Evolutionary conservation across 805 yeast genomes (phyloP).

Genomic region (Limtongia smithiae): DNA sequence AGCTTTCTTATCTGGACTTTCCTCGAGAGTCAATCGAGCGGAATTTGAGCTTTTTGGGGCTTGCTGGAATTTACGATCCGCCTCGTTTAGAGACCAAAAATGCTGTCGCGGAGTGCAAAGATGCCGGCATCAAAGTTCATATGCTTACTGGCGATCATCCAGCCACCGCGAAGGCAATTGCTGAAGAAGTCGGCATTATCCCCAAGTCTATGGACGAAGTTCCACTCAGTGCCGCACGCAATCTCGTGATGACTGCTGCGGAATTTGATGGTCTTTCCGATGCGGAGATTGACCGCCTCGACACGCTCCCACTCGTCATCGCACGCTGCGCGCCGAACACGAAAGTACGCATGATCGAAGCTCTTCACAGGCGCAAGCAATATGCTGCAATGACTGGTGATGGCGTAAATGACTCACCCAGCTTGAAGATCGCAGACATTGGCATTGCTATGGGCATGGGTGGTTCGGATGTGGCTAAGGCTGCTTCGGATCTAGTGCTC

Average conservation of each 20-base stretch:
- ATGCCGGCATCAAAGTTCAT: slow-evolving; percentile 73
- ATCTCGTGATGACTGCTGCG: slow-evolving; percentile 61
- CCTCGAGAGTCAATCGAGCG: slow-evolving; percentile 50
- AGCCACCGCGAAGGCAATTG: slow-evolving; percentile 74
- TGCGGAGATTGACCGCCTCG: slow-evolving; percentile 57
- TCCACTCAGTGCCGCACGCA: slow-evolving; percentile 35
- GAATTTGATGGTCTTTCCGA: slow-evolving; percentile 65
- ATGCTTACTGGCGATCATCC: slow-evolving; percentile 84
- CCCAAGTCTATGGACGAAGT: slow-evolving; percentile 51
- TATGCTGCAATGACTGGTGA: slow-evolving; percentile 82
- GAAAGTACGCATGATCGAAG: slow-evolving; percentile 77
- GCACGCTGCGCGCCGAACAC: slow-evolving; percentile 84
- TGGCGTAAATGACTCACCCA: slow-evolving; percentile 80
- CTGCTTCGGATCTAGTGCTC: slow-evolving; percentile 72
- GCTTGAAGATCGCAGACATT: slow-evolving; percentile 70
- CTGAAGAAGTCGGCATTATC: slow-evolving; percentile 74
- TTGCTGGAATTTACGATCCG: slow-evolving; percentile 77
- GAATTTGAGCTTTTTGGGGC: slow-evolving; percentile 56
- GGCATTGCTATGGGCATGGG: slow-evolving; percentile 83
- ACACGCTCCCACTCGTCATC: slow-evolving; percentile 69
- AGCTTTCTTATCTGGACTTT: slow-evolving; percentile 29
- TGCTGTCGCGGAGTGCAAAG: slow-evolving; percentile 63
- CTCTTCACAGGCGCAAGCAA: slow-evolving; percentile 58
- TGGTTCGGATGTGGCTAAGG: slow-evolving; percentile 83
- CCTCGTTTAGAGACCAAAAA: slow-evolving; percentile 67